Evolutionary conservation across 768 basidiomycete genomes (phyloP), one percentile per base, ranked within the genome.

Genomic region (Naganishia kalamii): DNA sequence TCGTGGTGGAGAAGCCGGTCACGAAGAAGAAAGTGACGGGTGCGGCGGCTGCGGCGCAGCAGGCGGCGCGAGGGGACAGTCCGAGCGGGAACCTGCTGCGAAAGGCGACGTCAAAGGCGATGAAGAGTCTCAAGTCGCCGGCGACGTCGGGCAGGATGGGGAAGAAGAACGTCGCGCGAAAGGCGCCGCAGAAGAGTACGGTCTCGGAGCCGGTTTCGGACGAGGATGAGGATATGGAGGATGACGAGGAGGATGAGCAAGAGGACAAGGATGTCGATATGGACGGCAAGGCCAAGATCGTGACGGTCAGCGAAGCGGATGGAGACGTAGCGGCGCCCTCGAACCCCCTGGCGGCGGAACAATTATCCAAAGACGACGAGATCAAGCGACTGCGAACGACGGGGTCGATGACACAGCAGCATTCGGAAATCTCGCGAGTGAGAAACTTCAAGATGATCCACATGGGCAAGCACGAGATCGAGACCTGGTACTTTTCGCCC

Each of bases 401-500:
- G 12, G 96, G 96, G 12, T 97, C 92, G 32, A 98, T 99, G 93
- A 98, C 96, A 4, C 96, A 99, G 79, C 91, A 90, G 51, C 90
- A 97, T 67, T 94, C 92, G 57, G 96, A 99, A 81, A 88, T 99
- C 71, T 89, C 94, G 19, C 87, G 96, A 60, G 96, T 99, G 73
- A 98, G 98, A 82, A 99, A 99, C 77, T 83, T 99, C 70, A 96
- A 98, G 78, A 87, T 89, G 65, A 84, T 99, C 30, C 92, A 94
- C 77, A 98, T 99, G 67, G 96, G 96, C 64, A 86, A 85, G 76
- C 88, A 96, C 81, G 91, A 96, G 80, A 90, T 99, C 70, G 96
- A 99, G 72, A 88, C 96, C n/a, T 99, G 96, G 96, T 99, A 99
- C 80, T 98, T 98, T 83, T 92, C 90, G 73, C 96, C 96, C 25